A percentile compares a stretch with the other conserved stretches of the same genome.
These are phyloP conservation scores for Glonium stellatum DNA, from an alignment of 495 filamentous ascomycete species.

Conservation along the genomic window DNA sequence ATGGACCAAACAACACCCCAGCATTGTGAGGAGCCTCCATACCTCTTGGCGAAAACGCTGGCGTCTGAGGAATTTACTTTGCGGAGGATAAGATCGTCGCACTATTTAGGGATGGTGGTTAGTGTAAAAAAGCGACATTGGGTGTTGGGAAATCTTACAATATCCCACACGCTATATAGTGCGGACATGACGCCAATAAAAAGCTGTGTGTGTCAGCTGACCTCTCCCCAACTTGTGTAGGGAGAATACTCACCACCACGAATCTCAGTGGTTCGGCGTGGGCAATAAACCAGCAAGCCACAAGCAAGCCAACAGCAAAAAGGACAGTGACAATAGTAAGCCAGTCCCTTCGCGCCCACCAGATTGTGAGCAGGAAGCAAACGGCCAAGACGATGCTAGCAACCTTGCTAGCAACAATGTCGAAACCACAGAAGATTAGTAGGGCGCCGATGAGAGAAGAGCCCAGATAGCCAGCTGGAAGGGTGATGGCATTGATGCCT, in stretches of 20 bases:
- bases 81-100: conserved; percentile 74
- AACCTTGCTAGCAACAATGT: conserved; percentile 72
- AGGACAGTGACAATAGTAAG: conserved; percentile 64
- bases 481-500: conserved; percentile 62
- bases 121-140: background rate
- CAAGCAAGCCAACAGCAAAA: conserved; percentile 60
- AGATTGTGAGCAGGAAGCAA: conserved; percentile 67
- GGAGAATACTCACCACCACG: conserved; percentile 47
- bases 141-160: conserved; percentile 36
- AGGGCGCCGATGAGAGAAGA: conserved; percentile 68
- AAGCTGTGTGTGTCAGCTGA: conserved; percentile 37
- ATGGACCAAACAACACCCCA: conserved; percentile 77
- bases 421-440: conserved; percentile 72
- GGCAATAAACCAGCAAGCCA: conserved; percentile 73
- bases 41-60: conserved; percentile 70
- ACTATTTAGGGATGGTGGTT: conserved; percentile 34
- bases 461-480: conserved; percentile 72
- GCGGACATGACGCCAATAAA: conserved; percentile 77
- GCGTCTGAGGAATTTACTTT: conserved; percentile 77
- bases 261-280: conserved; percentile 67
- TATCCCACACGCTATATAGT: conserved; percentile 79
- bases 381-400: conserved; percentile 65
- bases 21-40: conserved; percentile 73
- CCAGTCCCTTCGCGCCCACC: conserved; percentile 76
- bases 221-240: background rate